Percentiles rank a stretch among this genome's conserved stretches.
Conservation (phyloP, 2,329 filamentous ascomycete genomes). For the Penicillium sp. region DNA sequence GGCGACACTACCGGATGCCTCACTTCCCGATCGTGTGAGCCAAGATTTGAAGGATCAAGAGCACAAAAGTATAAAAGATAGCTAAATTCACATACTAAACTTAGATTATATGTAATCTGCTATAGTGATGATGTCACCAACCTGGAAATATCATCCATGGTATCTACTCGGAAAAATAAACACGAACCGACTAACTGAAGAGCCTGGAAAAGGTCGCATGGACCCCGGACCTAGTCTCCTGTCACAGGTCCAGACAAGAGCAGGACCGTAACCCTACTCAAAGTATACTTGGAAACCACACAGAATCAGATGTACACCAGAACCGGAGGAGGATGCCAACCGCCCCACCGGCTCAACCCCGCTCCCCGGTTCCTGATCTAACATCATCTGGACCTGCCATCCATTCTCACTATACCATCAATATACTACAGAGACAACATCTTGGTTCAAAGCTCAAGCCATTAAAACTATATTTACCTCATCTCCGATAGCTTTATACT, state of each 20-base stretch:
- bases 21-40: not conserved
- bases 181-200: not conserved
- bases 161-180: not conserved
- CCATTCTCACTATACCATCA: not conserved
- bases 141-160: not conserved
- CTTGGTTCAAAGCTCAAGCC: too few species aligned
- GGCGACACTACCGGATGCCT: not conserved
- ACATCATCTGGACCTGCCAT: conserved; percentile 4
- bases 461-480: not conserved
- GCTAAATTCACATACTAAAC: not conserved
- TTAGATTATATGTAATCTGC: not conserved
- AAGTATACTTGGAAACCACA: not conserved
- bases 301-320: not conserved
- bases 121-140: not conserved
- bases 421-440: not conserved
- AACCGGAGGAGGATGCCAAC: not conserved
- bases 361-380: conserved; percentile 13
- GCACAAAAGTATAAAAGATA: too few species aligned
- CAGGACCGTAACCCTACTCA: not conserved
- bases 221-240: not conserved
- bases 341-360: conserved; percentile 17
- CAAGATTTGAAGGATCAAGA: not conserved
- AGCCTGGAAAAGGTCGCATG: not conserved
- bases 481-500: not conserved
- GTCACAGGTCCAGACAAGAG: not conserved